These are phyloP conservation scores for Rhizopogon sp. DNA, from an alignment of 768 basidiomycete genomes.

Conservation along the genomic window DNA sequence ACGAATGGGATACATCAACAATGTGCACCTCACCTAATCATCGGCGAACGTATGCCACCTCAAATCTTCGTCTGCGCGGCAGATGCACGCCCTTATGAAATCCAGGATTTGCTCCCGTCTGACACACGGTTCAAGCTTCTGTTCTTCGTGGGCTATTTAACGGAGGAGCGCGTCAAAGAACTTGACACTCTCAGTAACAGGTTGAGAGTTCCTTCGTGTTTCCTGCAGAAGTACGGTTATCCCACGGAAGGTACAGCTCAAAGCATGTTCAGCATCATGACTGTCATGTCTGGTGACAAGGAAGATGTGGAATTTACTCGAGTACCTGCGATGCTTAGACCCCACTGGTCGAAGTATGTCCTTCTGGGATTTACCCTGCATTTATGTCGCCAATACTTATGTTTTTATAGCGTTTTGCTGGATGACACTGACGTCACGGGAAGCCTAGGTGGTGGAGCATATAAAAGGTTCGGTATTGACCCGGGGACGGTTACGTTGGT, in stretches of 20 bases:
- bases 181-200: conserved; percentile 22
- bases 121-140: conserved; percentile 35
- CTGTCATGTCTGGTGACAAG: conserved; percentile 25
- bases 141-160: conserved; percentile 27
- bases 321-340: conserved; percentile 29
- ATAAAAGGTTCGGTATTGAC: conserved; percentile 30
- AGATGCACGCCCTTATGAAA: conserved; percentile 30
- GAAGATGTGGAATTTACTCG: conserved; percentile 25
- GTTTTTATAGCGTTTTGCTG: conserved; percentile 25
- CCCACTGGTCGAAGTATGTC: conserved; percentile 40
- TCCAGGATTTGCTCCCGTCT: conserved; percentile 34
- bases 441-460: conserved; percentile 27
- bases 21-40: conserved; percentile 25
- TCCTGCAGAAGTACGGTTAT: conserved; percentile 23
- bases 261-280: conserved; percentile 26
- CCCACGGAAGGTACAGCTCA: conserved; percentile 10
- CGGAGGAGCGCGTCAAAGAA: conserved; percentile 14
- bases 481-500: conserved; percentile 25
- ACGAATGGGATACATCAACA: conserved; percentile 26
- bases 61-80: conserved; percentile 31
- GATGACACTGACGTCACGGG: conserved; percentile 31
- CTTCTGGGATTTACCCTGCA: neutral
- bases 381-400: neutral
- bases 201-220: conserved; percentile 16
- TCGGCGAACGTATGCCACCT: conserved; percentile 35